Evolutionary conservation across 495 filamentous ascomycete genomes (phyloP), one percentile per base, ranked within the genome.

Genomic region (Penicillium argentinense): DNA sequence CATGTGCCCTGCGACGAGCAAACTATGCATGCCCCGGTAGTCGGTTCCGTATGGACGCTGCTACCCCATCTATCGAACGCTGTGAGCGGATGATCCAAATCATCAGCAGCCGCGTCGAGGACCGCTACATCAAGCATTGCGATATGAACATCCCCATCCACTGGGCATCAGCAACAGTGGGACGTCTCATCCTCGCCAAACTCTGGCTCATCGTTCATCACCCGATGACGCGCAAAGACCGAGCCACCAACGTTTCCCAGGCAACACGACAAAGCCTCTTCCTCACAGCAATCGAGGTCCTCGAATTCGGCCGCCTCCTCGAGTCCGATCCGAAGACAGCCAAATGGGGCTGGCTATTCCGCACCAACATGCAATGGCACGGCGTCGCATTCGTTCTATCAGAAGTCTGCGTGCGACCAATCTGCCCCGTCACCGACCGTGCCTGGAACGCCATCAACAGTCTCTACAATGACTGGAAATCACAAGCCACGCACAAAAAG

Each of bases 341-440:
- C 39, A 81, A 83, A 42, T 95, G 85, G 81, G 76, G 83, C 16
- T 95, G 89, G 89, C 74, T 92, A 7, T 90, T 89, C 70, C 77
- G 83, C 49, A 89, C 85, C 3, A 91, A 91, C 57, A 83, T 84
- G 24, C 86, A 91, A 53, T 89, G 86, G 83, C 86, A 92, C 45
- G 87, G 89, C n/a, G 73, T 92, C 2, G 86, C 85, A 2, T 89
- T 87, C 50, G 74, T 68, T 24, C 64, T 95, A 5, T 67, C 88
- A 1, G 92, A 97, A 55, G 74, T 95, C 3, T 86, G 85, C 56
- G 79, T 86, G 18, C 81, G 88, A 17, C 81, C 85, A 14, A 78
- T 75, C 25, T 75, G 83, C 37, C 82, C 83, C 53, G 45, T 86
- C 9, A 86, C 88, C 1, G 87, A 95, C 42, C 79, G 91, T 3